Conservation (phyloP, 768 basidiomycete species). For the Serendipita sp. region DNA sequence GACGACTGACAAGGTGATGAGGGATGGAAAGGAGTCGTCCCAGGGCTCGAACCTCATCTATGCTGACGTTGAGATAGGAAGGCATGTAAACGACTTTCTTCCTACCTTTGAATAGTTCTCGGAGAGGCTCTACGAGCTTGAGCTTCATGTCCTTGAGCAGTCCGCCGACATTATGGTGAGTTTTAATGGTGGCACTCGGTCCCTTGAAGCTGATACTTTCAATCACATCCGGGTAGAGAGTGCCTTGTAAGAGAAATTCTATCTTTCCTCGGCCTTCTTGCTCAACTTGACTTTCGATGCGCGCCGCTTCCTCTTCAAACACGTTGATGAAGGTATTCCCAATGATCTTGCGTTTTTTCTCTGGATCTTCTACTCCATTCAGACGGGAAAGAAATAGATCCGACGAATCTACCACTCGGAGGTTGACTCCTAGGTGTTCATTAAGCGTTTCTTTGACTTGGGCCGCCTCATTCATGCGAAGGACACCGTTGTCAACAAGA, state of each 20-base stretch:
- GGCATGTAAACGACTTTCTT: conserved; percentile 6
- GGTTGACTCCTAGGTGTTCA: conserved; percentile 84
- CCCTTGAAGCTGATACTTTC: conserved; percentile 99
- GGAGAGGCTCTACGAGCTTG: conserved; percentile 91
- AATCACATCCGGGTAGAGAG: conserved; percentile 96
- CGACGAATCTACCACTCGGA: conserved; percentile 91
- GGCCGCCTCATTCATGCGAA: conserved; percentile 75
- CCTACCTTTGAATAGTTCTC: conserved; percentile 95
- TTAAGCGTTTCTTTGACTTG: conserved; percentile 91
- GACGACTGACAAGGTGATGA: conserved; percentile 80
- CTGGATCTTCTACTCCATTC: conserved; percentile 88
- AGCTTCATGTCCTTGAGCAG: conserved; percentile 94
- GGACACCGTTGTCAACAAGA: conserved; percentile 98
- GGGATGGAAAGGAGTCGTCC: conserved; percentile 87
- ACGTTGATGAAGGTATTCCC: conserved; percentile 98
- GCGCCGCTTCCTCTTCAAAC: conserved; percentile 85
- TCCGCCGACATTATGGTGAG: conserved; percentile 97
- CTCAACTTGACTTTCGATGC: conserved; percentile 69
- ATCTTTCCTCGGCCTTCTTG: conserved; percentile 73
- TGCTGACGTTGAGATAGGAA: background rate
- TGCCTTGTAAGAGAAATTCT: conserved; percentile 95
- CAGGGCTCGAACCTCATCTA: conserved; percentile 90
- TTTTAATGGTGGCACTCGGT: conserved; percentile 97
- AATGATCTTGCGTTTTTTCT: conserved; percentile 93
- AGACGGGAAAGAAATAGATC: conserved; percentile 80